phyloP scores from a whole-genome alignment of 1,284 basidiomycete genomes.

The Ceratobasidium sp. region DNA sequence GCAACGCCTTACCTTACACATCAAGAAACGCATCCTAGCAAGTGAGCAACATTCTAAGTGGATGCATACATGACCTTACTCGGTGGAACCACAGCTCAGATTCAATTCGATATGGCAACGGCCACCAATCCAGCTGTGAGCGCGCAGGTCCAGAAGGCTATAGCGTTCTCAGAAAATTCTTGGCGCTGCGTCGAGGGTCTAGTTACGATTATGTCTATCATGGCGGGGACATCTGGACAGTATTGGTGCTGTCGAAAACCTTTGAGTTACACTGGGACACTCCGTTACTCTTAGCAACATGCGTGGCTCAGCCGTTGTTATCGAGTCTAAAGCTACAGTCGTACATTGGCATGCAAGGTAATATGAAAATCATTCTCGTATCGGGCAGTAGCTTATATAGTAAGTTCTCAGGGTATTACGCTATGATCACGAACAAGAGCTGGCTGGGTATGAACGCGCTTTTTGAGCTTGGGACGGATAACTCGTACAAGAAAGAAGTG shows the following conservation, averaged over 20 bases:
- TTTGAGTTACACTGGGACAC: constrained; percentile 21
- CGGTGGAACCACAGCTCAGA: not conserved
- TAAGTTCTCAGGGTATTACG: constrained; percentile 12
- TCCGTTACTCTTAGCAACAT: not conserved
- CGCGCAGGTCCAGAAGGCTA: constrained; percentile 24
- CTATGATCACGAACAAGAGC: constrained; percentile 26
- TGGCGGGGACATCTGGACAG: not conserved
- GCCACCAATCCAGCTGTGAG: constrained; percentile 12
- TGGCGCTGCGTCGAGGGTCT: not conserved
- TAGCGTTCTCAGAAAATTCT: not conserved
- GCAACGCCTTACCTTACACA: constrained; percentile 21
- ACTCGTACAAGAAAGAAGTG: constrained; percentile 32
- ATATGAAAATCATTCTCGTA: too few relatives aligned
- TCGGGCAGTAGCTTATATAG: not conserved
- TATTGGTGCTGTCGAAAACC: not conserved
- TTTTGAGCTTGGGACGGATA: constrained; percentile 22
- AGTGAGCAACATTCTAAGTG: not conserved
- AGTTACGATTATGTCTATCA: constrained; percentile 1
- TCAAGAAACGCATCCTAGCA: constrained; percentile 28
- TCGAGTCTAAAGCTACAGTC: constrained; percentile 9
- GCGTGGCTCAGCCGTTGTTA: constrained; percentile 4
- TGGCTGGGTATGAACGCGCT: constrained; percentile 35
- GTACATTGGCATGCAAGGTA: constrained; percentile 16
- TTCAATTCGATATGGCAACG: constrained; percentile 35
- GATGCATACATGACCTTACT: not conserved